A percentile compares a stretch with the other conserved stretches of the same genome.
These are phyloP conservation scores for Vigna reflexopilosa DNA, from an alignment of 306 rosid genomes.

Conservation along the genomic window DNA sequence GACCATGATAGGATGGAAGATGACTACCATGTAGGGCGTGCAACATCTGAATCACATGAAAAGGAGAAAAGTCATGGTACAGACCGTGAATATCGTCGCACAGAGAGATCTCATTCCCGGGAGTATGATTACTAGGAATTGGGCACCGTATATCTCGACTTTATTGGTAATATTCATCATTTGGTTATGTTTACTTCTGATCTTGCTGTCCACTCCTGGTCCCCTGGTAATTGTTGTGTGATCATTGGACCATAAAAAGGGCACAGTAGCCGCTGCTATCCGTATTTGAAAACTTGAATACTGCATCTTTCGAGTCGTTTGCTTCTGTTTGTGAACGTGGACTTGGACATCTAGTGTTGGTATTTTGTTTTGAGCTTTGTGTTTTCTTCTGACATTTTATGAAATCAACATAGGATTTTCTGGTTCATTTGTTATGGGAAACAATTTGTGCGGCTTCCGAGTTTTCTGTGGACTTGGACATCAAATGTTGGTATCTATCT, in stretches of 20 bases:
- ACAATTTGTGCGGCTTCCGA: constrained; percentile 23
- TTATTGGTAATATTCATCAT: constrained; percentile 46
- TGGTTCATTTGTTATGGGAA: constrained; percentile 27
- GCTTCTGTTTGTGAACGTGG: constrained; percentile 29
- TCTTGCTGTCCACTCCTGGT: neutral
- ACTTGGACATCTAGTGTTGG: constrained; percentile 30
- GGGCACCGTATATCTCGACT: constrained; percentile 23
- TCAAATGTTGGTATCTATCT: neutral
- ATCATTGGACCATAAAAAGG: constrained; percentile 31
- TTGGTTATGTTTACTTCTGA: constrained; percentile 32
- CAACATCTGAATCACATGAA: constrained; percentile 70
- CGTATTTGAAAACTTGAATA: constrained; percentile 30
- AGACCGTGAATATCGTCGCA: constrained; percentile 65
- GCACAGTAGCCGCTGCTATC: constrained; percentile 31
- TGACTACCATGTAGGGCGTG: constrained; percentile 63
- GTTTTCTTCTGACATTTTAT: constrained; percentile 28
- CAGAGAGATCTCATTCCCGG: constrained; percentile 81
- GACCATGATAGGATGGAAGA: constrained; percentile 72
- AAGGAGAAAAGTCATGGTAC: constrained; percentile 68
- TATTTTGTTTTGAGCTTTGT: constrained; percentile 16
- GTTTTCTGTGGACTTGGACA: constrained; percentile 26
- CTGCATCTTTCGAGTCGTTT: constrained; percentile 22
- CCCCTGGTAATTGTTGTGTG: constrained; percentile 17
- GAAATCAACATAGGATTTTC: constrained; percentile 27
- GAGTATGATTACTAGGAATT: constrained; percentile 65